Percentiles rank a stretch among this genome's conserved stretches.
These are phyloP conservation scores for Tetraselmis chui DNA, from an alignment of 139 green algal species.

Conservation along the genomic window DNA sequence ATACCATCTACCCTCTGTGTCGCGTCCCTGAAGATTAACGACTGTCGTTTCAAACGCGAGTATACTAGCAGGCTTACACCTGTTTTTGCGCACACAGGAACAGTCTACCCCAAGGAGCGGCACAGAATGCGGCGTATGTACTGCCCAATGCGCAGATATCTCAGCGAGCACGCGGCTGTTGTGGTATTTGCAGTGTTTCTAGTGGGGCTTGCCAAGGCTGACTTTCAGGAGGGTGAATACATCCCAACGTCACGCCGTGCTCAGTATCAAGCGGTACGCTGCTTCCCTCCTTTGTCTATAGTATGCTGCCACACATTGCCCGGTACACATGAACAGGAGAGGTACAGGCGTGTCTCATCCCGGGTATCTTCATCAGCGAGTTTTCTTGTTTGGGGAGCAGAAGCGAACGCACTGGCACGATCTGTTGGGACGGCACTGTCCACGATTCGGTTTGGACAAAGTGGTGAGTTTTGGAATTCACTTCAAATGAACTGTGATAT, in stretches of 20 bases:
- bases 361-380: not conserved
- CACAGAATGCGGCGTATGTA: too few species aligned
- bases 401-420: slow-evolving; percentile 38
- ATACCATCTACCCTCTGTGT: too few species aligned
- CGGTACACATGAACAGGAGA: not conserved
- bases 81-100: too few species aligned
- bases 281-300: not conserved
- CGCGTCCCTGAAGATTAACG: too few species aligned
- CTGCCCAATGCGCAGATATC: too few species aligned
- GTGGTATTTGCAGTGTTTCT: too few species aligned
- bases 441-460: slow-evolving; percentile 24
- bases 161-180: too few species aligned
- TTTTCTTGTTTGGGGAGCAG: slow-evolving; percentile 4
- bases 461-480: too few species aligned
- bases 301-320: not conserved
- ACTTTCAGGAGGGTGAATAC: not conserved
- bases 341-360: not conserved
- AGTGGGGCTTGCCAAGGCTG: too few species aligned
- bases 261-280: not conserved
- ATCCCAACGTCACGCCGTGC: not conserved
- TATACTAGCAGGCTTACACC: too few species aligned
- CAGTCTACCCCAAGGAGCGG: too few species aligned
- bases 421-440: slow-evolving; percentile 30
- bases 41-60: too few species aligned
- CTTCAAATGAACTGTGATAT: not conserved